Percentiles rank a stretch among this genome's conserved stretches.
Evolutionary conservation across 1,284 basidiomycete species (phyloP).

Genomic region (Malassezia japonica): DNA sequence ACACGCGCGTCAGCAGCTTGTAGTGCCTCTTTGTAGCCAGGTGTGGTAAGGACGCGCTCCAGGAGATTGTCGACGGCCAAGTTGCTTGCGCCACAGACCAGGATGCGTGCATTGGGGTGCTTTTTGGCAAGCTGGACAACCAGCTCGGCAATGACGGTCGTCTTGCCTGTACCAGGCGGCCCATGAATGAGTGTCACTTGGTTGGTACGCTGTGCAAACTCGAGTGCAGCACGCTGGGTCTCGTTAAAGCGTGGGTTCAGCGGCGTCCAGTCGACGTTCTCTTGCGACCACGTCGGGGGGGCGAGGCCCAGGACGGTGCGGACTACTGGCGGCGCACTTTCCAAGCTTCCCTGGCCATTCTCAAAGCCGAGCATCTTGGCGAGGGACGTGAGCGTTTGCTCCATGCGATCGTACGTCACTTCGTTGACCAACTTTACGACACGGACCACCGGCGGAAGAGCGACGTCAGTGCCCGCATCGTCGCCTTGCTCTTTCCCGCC

Average conservation of each 20-base stretch:
- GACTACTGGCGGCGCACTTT: slow-evolving; percentile 15
- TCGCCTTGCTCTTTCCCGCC: slow-evolving; percentile 9
- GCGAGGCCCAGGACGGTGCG: slow-evolving; percentile 22
- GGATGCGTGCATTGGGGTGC: slow-evolving; percentile 50
- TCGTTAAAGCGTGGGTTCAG: slow-evolving; percentile 68
- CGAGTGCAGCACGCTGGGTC: slow-evolving; percentile 72
- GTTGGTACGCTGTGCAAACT: slow-evolving; percentile 60
- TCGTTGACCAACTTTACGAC: slow-evolving; percentile 85
- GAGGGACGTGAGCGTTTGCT: slow-evolving; percentile 23
- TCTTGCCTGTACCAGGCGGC: slow-evolving; percentile 60
- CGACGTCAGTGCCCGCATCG: slow-evolving; percentile 51
- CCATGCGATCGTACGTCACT: slow-evolving; percentile 69
- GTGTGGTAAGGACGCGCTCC: slow-evolving; percentile 27
- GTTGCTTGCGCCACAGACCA: slow-evolving; percentile 84
- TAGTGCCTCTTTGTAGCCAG: slow-evolving; percentile 25
- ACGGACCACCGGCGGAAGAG: slow-evolving; percentile 71
- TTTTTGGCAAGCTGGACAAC: slow-evolving; percentile 36
- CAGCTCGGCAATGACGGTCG: slow-evolving; percentile 51
- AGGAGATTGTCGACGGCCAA: slow-evolving; percentile 60
- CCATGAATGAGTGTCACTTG: slow-evolving; percentile 91
- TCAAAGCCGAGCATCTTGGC: slow-evolving; percentile 16
- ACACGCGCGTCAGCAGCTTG: slow-evolving; percentile 23
- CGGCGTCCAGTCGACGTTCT: slow-evolving; percentile 50
- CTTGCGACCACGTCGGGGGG: slow-evolving; percentile 23
- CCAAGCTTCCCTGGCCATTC: background rate